Evolutionary conservation across 2,329 filamentous ascomycete genomes (phyloP).

Genomic region (Alternaria tenuissima): DNA sequence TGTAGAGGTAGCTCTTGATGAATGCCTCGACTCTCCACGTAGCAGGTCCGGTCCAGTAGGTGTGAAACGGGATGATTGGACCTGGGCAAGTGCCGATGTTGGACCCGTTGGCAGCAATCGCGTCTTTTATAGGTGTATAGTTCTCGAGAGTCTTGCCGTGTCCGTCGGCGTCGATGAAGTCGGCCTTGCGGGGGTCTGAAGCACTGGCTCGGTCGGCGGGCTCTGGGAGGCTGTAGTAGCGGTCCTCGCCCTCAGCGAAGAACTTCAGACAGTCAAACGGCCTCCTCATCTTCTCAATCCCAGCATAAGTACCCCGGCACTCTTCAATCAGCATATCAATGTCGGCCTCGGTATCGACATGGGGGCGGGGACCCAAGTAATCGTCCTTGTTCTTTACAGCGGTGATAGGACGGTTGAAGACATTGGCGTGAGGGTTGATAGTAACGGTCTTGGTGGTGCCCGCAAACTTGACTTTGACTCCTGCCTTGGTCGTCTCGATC

Average conservation of each 20-base stretch:
- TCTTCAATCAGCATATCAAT: conserved; percentile 61
- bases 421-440: conserved; percentile 62
- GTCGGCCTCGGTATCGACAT: conserved; percentile 63
- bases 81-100: conserved; percentile 61
- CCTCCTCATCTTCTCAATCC: conserved; percentile 64
- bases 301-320: conserved; percentile 61
- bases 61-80: conserved; percentile 64
- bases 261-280: conserved; percentile 63
- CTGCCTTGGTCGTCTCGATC: conserved; percentile 52
- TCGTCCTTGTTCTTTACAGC: conserved; percentile 61
- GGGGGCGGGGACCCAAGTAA: conserved; percentile 60
- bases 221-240: conserved; percentile 61
- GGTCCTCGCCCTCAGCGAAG: conserved; percentile 57
- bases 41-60: conserved; percentile 65
- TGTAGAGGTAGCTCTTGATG: conserved; percentile 65
- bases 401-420: conserved; percentile 62
- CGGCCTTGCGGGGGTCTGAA: conserved; percentile 54
- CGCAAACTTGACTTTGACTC: conserved; percentile 54
- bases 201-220: conserved; percentile 51
- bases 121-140: conserved; percentile 51
- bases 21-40: conserved; percentile 66
- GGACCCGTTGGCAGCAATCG: conserved; percentile 49
- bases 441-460: conserved; percentile 54
- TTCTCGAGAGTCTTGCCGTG: conserved; percentile 50
- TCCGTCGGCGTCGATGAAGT: conserved; percentile 55